Evolutionary conservation across 306 rosid species (phyloP).

Genomic region (Myrica gale): DNA sequence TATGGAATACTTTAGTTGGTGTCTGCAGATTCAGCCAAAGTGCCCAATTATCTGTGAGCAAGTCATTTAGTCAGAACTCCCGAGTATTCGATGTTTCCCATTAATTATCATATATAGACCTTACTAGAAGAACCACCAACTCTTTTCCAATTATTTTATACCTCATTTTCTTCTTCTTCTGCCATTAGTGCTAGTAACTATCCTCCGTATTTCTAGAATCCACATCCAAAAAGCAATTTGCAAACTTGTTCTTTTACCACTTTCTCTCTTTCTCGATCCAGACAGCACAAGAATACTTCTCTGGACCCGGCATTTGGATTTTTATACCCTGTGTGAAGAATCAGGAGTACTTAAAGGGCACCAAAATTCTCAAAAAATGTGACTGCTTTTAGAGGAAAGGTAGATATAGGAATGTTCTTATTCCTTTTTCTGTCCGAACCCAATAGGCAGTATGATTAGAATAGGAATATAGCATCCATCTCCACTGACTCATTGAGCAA

Average conservation of each 20-base stretch:
- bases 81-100: background rate
- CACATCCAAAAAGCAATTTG: conserved; percentile 10
- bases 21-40: conserved; percentile 1
- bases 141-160: too few relatives aligned
- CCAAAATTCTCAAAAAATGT: background rate
- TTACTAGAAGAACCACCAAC: background rate
- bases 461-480: background rate
- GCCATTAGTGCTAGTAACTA: conserved; percentile 14
- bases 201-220: background rate
- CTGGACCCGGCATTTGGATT: conserved; percentile 9
- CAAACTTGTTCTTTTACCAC: conserved; percentile 1
- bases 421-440: background rate
- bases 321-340: conserved; percentile 20
- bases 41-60: background rate
- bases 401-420: background rate
- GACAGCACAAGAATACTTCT: conserved; percentile 10
- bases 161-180: background rate
- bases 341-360: background rate
- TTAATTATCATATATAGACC: background rate
- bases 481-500: background rate
- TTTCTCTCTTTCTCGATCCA: conserved; percentile 13
- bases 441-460: background rate
- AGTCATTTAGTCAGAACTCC: background rate
- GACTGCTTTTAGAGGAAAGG: too few relatives aligned
- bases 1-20: background rate